Evolutionary conservation across 108 stramenopile genomes (phyloP).

Genomic region (Pseudonitzschia multiseries): DNA sequence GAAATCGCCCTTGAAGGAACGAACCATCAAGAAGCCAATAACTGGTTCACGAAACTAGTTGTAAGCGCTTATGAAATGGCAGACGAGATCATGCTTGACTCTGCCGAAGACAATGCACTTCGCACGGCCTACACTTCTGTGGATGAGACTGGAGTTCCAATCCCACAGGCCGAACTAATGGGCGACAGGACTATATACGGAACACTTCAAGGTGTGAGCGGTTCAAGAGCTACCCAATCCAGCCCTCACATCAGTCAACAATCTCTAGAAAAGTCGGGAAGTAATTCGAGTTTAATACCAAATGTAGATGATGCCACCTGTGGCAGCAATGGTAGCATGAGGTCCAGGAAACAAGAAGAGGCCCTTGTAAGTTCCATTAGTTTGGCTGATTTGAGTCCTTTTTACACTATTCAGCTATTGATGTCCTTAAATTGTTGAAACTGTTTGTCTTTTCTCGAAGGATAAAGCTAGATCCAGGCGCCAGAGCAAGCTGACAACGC

Average conservation of each 20-base stretch:
- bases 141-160: conserved; percentile 23
- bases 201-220: conserved; percentile 8
- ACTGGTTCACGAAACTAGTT: conserved; percentile 49
- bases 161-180: conserved; percentile 53
- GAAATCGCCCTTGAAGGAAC: conserved; percentile 69
- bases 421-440: neutral
- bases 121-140: conserved; percentile 26
- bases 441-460: neutral
- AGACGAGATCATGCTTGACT: conserved; percentile 53
- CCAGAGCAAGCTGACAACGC: conserved; percentile 5
- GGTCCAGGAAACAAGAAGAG: conserved; percentile 12
- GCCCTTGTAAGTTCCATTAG: conserved; percentile 6
- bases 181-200: conserved; percentile 11
- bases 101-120: conserved; percentile 48
- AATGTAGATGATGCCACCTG: conserved; percentile 4
- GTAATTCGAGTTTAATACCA: neutral
- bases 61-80: conserved; percentile 39
- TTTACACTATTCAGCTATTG: neutral
- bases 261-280: neutral
- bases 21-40: conserved; percentile 42
- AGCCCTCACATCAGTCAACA: conserved; percentile 10
- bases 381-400: neutral
- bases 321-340: neutral
- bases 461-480: conserved; percentile 16
- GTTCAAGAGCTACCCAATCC: conserved; percentile 8